Base-by-base conservation (phyloP, 257 asterid genomes). In the Rubia yunnanensis region DNA sequence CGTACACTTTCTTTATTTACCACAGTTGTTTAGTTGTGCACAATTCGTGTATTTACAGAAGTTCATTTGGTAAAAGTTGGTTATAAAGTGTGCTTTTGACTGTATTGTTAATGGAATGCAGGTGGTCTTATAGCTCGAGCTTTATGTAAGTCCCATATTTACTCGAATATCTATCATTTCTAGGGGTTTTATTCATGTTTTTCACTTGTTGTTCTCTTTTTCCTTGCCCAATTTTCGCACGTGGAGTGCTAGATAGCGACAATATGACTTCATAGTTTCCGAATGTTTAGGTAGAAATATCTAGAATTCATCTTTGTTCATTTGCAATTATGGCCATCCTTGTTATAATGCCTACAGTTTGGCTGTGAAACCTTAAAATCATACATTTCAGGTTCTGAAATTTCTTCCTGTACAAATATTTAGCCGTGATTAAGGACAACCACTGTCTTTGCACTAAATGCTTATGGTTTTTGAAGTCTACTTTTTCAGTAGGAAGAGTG, bases 161-260 rank as follows among this genome's bases (percentile, higher is more conserved):
- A 46, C 10, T 30, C 22, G 48, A 74, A 52, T 66, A 41, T 64
- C 46, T 63, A 34, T 68, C 59, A 57, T 66, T 60, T 62, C 67
- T 35, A 17, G 39, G 59, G 69, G 44, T 60, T 49, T 23, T 34
- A 14, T 48, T 61, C 5, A 56, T 18, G 24, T 34, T 22, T 8
- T 44, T 41, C 8, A 22, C 72, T 54, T 1, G 8, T 62, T 27
- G 5, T 27, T 50, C 60, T 56, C 22, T 28, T 50, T 1, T 50
- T 50, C 13, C 56, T 50, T 18, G 65, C 63, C 65, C 61, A 92
- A 97, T 86, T 90, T 68, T 83, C 99, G 4, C 87, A 96, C 71
- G 91, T 92, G 80, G 99, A 92, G 67, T 83, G 44, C 81, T 76
- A 89, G 78, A 92, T 92, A 83, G 96, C 14, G 96, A 92, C 67